phyloP scores from a whole-genome alignment of 208 protist genomes.

The Acanthamoeba sp. region DNA sequence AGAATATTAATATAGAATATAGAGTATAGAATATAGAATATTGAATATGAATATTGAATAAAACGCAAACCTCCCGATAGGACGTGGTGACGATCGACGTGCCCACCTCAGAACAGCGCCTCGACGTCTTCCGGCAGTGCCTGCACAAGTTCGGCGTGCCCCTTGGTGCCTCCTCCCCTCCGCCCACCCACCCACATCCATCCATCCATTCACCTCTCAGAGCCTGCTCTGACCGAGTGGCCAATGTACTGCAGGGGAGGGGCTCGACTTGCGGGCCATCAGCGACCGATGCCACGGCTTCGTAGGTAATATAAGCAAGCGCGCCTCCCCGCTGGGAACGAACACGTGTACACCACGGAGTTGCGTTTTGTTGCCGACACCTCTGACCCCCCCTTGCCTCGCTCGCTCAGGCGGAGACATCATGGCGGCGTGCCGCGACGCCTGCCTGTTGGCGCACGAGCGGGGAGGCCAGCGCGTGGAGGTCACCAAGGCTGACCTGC shows the following conservation, averaged over 20 bases:
- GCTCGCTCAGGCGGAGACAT: slow-evolving; percentile 31
- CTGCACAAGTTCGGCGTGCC: not conserved
- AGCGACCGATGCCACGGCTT: slow-evolving; percentile 68
- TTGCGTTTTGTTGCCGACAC: not conserved
- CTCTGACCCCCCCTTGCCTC: not conserved
- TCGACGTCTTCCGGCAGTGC: not conserved
- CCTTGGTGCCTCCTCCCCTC: not conserved
- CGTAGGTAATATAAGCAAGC: slow-evolving; percentile 5
- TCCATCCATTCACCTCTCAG: no score
- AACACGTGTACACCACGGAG: no score
- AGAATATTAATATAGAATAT: no score
- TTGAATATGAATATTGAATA: no score
- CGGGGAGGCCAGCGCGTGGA: not conserved
- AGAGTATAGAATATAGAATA: no score
- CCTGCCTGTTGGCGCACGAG: not conserved
- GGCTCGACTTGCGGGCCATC: not conserved
- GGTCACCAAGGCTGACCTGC: not conserved
- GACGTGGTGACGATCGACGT: slow-evolving; percentile 11
- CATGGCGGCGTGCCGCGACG: slow-evolving; percentile 67
- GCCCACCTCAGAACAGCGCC: not conserved
- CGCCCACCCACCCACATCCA: not conserved
- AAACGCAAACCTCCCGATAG: not conserved
- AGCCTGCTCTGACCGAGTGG: no score
- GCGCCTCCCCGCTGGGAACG: not conserved
- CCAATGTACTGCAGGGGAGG: not conserved